Evolutionary conservation across 2,329 filamentous ascomycete species (phyloP).

Genomic region (Talaromyces sp.): DNA sequence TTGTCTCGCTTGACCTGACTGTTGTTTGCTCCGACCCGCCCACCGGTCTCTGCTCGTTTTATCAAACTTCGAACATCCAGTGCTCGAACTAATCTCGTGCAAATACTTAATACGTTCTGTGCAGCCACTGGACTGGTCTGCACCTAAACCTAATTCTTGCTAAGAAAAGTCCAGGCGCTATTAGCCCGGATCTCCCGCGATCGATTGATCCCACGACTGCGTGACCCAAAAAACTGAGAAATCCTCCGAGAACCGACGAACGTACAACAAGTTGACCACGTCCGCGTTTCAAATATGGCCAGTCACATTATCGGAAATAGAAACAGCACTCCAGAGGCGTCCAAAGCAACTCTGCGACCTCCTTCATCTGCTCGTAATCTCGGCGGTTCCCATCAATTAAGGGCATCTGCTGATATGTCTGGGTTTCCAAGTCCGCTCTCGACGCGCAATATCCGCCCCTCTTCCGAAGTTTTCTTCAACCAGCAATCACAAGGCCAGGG

Average conservation of each 20-base stretch:
- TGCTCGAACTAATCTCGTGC: slow-evolving; percentile 24
- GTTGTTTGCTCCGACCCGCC: slow-evolving; percentile 8
- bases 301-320: slow-evolving; percentile 74
- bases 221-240: slow-evolving; percentile 21
- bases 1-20: slow-evolving; percentile 27
- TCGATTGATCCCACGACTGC: slow-evolving; percentile 15
- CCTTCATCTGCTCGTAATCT: slow-evolving; percentile 78
- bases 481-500: slow-evolving; percentile 66
- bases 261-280: neutral
- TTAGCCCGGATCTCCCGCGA: neutral
- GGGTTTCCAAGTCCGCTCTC: slow-evolving; percentile 69
- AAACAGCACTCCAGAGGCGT: slow-evolving; percentile 94
- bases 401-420: slow-evolving; percentile 94
- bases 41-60: slow-evolving; percentile 21
- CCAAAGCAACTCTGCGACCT: slow-evolving; percentile 74
- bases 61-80: slow-evolving; percentile 11
- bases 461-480: slow-evolving; percentile 88
- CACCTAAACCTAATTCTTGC: slow-evolving; percentile 33
- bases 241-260: neutral
- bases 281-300: slow-evolving; percentile 45
- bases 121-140: slow-evolving; percentile 48
- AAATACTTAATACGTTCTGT: slow-evolving; percentile 32
- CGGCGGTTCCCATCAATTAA: slow-evolving; percentile 77
- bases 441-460: slow-evolving; percentile 78
- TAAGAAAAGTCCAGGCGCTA: slow-evolving; percentile 26